These are phyloP conservation scores for Trichoderma sp. DNA, from an alignment of 2,329 filamentous ascomycete genomes.

Conservation along the genomic window DNA sequence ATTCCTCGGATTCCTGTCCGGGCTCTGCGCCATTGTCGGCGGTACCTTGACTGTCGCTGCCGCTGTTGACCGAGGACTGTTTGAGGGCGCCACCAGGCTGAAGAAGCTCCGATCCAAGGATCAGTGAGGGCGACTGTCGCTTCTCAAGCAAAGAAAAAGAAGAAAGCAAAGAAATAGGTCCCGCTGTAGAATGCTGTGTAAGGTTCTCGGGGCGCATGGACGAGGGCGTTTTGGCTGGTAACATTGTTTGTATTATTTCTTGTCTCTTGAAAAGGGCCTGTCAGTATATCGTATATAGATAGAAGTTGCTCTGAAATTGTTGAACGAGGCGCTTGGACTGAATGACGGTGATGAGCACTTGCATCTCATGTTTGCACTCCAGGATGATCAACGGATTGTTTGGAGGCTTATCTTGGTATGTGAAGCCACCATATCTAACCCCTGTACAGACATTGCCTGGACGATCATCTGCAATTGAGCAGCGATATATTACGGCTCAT, in stretches of 20 bases:
- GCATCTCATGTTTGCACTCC: background rate
- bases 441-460: no score
- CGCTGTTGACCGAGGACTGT: constrained; percentile 85
- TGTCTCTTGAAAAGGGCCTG: constrained; percentile 4
- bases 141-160: background rate
- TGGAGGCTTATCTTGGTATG: background rate
- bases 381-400: background rate
- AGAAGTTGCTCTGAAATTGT: no score
- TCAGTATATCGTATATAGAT: constrained; percentile 8
- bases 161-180: background rate
- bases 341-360: background rate
- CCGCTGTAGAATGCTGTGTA: constrained; percentile 14
- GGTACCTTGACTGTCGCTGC: constrained; percentile 95
- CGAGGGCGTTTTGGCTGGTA: constrained; percentile 31
- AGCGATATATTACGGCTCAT: no score
- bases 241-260: constrained; percentile 4
- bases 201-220: constrained; percentile 27
- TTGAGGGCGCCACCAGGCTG: constrained; percentile 80
- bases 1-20: constrained; percentile 89
- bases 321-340: background rate
- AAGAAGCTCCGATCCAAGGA: constrained; percentile 81
- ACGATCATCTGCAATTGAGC: no score
- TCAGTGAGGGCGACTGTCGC: constrained; percentile 41
- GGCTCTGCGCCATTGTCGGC: constrained; percentile 90
- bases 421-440: no score